Evolutionary conservation across 495 filamentous ascomycete species (phyloP).

Genomic region (Evernia prunastri): DNA sequence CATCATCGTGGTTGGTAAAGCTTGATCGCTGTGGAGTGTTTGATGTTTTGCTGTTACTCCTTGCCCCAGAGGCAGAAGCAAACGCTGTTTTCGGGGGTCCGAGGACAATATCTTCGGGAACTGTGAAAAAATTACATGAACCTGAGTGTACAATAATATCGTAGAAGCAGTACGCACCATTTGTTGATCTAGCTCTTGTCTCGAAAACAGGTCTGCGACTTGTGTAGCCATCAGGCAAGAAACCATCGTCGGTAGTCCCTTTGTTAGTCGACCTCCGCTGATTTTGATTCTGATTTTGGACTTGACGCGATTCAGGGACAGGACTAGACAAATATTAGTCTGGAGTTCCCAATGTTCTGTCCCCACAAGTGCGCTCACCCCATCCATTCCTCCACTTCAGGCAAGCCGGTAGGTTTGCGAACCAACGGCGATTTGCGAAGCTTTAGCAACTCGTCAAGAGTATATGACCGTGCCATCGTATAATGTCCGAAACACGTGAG

Average conservation of each 20-base stretch:
- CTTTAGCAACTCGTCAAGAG: constrained; percentile 66
- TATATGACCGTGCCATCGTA: constrained; percentile 62
- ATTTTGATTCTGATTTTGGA: constrained; percentile 43
- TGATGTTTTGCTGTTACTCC: constrained; percentile 48
- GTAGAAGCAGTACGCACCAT: constrained; percentile 34
- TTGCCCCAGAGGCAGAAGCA: constrained; percentile 63
- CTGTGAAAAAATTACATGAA: constrained; percentile 33
- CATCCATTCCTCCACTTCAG: constrained; percentile 96
- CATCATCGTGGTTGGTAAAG: constrained; percentile 44
- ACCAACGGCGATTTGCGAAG: constrained; percentile 81
- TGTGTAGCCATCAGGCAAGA: constrained; percentile 33
- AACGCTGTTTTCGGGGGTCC: constrained; percentile 84
- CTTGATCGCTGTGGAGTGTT: constrained; percentile 44
- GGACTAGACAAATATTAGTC: constrained; percentile 36
- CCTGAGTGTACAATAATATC: not conserved
- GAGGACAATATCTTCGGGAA: constrained; percentile 76
- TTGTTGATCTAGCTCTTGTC: constrained; percentile 53
- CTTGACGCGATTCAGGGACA: constrained; percentile 40
- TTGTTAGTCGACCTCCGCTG: constrained; percentile 32
- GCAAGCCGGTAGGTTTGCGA: constrained; percentile 70
- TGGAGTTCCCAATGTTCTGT: constrained; percentile 5
- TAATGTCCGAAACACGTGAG: not conserved
- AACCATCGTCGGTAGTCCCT: constrained; percentile 23
- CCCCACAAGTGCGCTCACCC: constrained; percentile 54
- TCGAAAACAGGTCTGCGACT: constrained; percentile 56